A percentile compares a stretch with the other conserved stretches of the same genome.
Conservation (phyloP, 163 green algal genomes). For the Chlamydomonas reinhardtii region DNA sequence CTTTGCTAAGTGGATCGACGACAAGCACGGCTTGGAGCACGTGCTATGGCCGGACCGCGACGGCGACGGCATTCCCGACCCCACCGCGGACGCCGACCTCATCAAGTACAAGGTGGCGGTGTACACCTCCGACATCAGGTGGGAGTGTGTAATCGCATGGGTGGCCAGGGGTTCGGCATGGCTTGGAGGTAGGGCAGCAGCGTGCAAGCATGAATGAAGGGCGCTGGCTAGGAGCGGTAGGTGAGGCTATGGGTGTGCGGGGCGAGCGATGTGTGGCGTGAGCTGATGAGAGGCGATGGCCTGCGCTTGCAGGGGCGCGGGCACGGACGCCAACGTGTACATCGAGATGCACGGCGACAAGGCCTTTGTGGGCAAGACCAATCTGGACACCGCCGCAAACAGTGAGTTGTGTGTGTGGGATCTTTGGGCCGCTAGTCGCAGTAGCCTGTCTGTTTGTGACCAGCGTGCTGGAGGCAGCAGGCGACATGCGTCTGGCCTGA, state of each 20-base stretch:
- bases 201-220: too few relatives aligned
- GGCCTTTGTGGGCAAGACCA: slow-evolving; percentile 57
- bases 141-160: not conserved
- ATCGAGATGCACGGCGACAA: slow-evolving; percentile 63
- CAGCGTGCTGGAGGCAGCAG: too few relatives aligned
- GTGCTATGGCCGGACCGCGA: slow-evolving; percentile 61
- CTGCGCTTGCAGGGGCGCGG: slow-evolving; percentile 64
- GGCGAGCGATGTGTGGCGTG: too few relatives aligned
- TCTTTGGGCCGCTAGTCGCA: too few relatives aligned
- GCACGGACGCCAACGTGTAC: slow-evolving; percentile 68
- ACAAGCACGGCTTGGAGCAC: slow-evolving; percentile 62
- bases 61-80: slow-evolving; percentile 57
- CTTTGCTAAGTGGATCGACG: slow-evolving; percentile 65
- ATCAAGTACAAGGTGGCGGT: slow-evolving; percentile 56
- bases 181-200: too few relatives aligned
- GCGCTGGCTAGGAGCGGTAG: too few relatives aligned
- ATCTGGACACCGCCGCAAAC: slow-evolving; percentile 53
- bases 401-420: not conserved
- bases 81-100: slow-evolving; percentile 41
- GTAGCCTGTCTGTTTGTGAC: too few relatives aligned
- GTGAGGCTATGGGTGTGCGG: too few relatives aligned
- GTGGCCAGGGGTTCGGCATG: too few relatives aligned
- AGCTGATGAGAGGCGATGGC: too few relatives aligned
- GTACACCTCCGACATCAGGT: slow-evolving; percentile 44
- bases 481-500: too few relatives aligned